Evolutionary conservation across 148 eudicot genomes (phyloP), one percentile per base, ranked within the genome.

Genomic region (Talinum fruticosum): DNA sequence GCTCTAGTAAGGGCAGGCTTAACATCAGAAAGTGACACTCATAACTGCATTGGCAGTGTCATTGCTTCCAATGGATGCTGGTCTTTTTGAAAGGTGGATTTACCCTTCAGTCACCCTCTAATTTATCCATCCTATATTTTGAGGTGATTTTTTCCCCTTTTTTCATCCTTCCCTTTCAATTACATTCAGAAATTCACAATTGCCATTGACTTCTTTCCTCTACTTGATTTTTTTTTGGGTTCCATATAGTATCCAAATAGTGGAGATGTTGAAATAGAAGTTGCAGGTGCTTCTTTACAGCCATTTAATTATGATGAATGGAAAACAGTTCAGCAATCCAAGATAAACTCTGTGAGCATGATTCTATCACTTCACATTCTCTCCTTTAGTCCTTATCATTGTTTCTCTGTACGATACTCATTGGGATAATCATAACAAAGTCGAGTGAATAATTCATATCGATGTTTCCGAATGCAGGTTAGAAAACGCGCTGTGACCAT

Each of bases 81-180:
- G 80, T 71, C 80, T 10, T 78, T 78, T 59, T 71, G 71, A 44
- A 78, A 78, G 80, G 80, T 59, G 80, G 75, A 53, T 78, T 78
- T 8, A 57, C 66, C 61, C 75, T 78, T n/a, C 59, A 66, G 8
- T 78, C 75, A 18, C 59, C 68, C 54, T 78, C 80, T 57, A 28
- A 6, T 19, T 38, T 54, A 64, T 71, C 80, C 23, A 57, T n/a
- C 34, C 74, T 78, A 28, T 71, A 57, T 30, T 54, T 78, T 59
- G 74, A 71, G 75, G 80, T 78, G 59, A 35, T 16, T 72, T 5
- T 38, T 59, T 8, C 36, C 29, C 1, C 24, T 13, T 5, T 28
- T 66, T 14, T 14, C 21, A 30, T 10, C 57, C 14, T 8, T 29
- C 66, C 34, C n/a, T 19, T 2, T 51, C 5, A 76, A 0, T n/a